Evolutionary conservation across 2,329 filamentous ascomycete species (phyloP), one percentile per base, ranked within the genome.

Genomic region (Aspergillus costaricaensis): DNA sequence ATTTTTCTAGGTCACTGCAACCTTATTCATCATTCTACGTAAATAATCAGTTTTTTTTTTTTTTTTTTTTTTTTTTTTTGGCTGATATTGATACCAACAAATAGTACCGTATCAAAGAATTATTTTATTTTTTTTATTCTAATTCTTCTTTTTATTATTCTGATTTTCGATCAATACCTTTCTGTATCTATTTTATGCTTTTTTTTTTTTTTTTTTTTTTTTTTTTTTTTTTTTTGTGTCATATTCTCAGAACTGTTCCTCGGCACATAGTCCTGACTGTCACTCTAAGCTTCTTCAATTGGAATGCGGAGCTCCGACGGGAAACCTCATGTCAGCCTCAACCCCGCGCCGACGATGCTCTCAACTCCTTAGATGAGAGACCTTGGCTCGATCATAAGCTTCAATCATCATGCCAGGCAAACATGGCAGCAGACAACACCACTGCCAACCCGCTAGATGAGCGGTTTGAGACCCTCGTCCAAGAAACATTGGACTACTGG

Each of bases 401-500:
- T 21, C 8, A n/a, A 7, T 5, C 47, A 49, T 30, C 3, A 14
- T 4, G 14, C 47, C 15, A 25, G 8, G 14, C n/a, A 32, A 50
- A 15, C 47, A 50, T 50, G 47, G 17, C 47, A 7, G 9, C n/a
- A 4, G 3, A 30, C 47, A 14, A n/a, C 15, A 27, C 25, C 47
- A 30, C 15, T 27, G 10, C 47, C n/a, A 30, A 14, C 25, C 55
- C 55, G 14, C n/a, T 57, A 15, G 44, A 43, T 38, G 32, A 41
- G 14, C 9, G 25, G 14, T 57, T 57, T 36, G 15, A 49, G 7
- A 43, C 17, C 8, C 21, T 41, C 4, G 55, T 51, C 14, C 32
- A 57, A 5, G 30, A 50, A 15, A 51, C 55, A 23, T 14, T 57
- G 32, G 27, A 51, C 7, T 21, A 51, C 17, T 57, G 55, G 55